A percentile compares a stretch with the other conserved stretches of the same genome.
Conservation (phyloP, 805 yeast genomes). For the Torulaspora maleeae region DNA sequence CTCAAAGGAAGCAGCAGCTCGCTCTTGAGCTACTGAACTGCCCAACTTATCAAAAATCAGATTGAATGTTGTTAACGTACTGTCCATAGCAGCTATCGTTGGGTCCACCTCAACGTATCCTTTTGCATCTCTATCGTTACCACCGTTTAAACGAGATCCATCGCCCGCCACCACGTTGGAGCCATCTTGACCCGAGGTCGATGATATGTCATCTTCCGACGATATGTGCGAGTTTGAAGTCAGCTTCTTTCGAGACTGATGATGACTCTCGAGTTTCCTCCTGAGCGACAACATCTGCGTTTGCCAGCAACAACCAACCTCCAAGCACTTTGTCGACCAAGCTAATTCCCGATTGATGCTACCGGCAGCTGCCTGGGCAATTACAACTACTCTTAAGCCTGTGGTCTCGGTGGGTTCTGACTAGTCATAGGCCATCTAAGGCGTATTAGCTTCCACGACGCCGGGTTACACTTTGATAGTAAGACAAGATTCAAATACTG, state of each 20-base stretch:
- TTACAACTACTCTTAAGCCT: not conserved
- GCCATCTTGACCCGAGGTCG: slow-evolving; percentile 19
- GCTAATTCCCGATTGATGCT: not conserved
- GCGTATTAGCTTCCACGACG: not conserved
- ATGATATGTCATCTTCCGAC: slow-evolving; percentile 24
- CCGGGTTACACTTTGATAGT: slow-evolving; percentile 2
- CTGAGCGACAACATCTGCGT: slow-evolving; percentile 25
- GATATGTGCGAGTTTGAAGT: slow-evolving; percentile 18
- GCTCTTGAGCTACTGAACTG: slow-evolving; percentile 35
- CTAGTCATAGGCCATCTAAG: not conserved
- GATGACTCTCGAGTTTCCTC: slow-evolving; percentile 26
- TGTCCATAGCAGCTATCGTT: slow-evolving; percentile 25
- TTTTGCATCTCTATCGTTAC: slow-evolving; percentile 18
- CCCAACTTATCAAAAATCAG: slow-evolving; percentile 38
- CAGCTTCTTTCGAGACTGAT: slow-evolving; percentile 23
- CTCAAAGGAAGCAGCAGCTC: slow-evolving; percentile 58
- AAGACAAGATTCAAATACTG: not conserved
- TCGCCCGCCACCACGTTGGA: slow-evolving; percentile 17
- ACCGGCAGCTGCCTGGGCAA: not conserved
- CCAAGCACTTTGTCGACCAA: not conserved
- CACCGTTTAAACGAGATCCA: slow-evolving; percentile 15
- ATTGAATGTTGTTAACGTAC: slow-evolving; percentile 33
- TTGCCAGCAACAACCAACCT: slow-evolving; percentile 1
- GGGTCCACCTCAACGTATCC: slow-evolving; percentile 20
- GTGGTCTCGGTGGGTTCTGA: not conserved